Conservation (phyloP, 2,329 filamentous ascomycete species). For the Metarhizium humberi region DNA sequence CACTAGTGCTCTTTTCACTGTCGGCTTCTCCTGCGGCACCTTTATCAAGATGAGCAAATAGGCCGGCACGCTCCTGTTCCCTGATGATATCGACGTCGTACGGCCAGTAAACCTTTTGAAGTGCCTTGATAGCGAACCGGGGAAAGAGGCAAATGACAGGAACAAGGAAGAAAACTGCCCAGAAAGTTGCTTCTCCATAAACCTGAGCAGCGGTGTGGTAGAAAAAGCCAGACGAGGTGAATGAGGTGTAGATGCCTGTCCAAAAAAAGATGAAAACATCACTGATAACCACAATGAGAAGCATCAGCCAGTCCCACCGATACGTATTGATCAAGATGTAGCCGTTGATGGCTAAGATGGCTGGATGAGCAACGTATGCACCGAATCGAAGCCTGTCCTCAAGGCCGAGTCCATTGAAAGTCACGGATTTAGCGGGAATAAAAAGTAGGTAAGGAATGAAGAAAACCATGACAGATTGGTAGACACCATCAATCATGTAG, state of each 20-base stretch:
- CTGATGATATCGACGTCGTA: conserved; percentile 92
- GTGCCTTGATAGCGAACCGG: conserved; percentile 73
- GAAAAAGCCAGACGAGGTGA: conserved; percentile 44
- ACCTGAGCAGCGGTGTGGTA: conserved; percentile 72
- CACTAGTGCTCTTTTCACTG: conserved; percentile 27
- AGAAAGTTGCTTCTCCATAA: conserved; percentile 76
- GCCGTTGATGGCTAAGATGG: conserved; percentile 80
- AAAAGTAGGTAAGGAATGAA: conserved; percentile 86
- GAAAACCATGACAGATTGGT: conserved; percentile 89
- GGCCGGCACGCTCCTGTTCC: conserved; percentile 77
- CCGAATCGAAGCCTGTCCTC: conserved; percentile 78
- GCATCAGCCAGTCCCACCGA: conserved; percentile 95
- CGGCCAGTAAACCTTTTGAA: conserved; percentile 92
- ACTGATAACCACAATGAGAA: conserved; percentile 73
- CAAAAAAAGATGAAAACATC: conserved; percentile 87
- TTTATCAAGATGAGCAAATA: conserved; percentile 59
- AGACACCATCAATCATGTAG: conserved; percentile 91
- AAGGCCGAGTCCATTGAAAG: conserved; percentile 63
- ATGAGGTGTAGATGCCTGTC: conserved; percentile 74
- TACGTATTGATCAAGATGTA: conserved; percentile 97
- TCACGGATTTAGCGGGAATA: conserved; percentile 56
- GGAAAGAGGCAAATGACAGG: conserved; percentile 78
- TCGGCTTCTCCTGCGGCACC: conserved; percentile 24
- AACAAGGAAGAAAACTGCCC: conserved; percentile 72
- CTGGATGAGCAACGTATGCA: conserved; percentile 74